phyloP scores from a whole-genome alignment of 1,284 basidiomycete species.

The Melampsora larici-populina region DNA sequence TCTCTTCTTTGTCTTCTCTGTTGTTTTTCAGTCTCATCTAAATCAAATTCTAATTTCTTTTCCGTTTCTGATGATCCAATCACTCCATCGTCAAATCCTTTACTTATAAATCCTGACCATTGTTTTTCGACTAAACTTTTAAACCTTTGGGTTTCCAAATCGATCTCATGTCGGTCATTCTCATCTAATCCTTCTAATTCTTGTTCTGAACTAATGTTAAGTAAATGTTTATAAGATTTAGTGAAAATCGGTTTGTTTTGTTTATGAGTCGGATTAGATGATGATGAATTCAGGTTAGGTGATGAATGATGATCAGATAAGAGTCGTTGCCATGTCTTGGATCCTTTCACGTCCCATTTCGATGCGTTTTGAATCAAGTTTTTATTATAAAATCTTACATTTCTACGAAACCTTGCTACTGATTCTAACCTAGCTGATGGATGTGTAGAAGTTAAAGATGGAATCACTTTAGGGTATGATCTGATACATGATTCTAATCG shows the following conservation, averaged over 20 bases:
- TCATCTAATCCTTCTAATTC: slow-evolving; percentile 48
- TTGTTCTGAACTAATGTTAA: slow-evolving; percentile 55
- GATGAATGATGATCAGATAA: slow-evolving; percentile 33
- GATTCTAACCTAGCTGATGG: slow-evolving; percentile 36
- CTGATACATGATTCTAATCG: slow-evolving; percentile 47
- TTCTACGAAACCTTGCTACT: slow-evolving; percentile 25
- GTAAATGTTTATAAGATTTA: slow-evolving; percentile 56
- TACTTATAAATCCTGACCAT: slow-evolving; percentile 50
- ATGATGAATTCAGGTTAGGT: slow-evolving; percentile 34
- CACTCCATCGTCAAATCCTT: slow-evolving; percentile 48
- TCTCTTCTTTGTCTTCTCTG: slow-evolving; percentile 44
- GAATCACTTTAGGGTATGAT: slow-evolving; percentile 47
- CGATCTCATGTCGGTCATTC: slow-evolving; percentile 41
- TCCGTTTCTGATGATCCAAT: too few relatives aligned
- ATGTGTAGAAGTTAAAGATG: slow-evolving; percentile 45
- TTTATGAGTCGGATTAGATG: slow-evolving; percentile 18
- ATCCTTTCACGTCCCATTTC: slow-evolving; percentile 49
- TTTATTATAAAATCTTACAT: slow-evolving; percentile 9
- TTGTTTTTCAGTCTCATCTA: slow-evolving; percentile 46
- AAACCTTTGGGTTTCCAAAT: slow-evolving; percentile 48
- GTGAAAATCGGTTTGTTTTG: slow-evolving; percentile 45
- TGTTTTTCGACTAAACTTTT: slow-evolving; percentile 49
- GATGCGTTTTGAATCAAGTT: slow-evolving; percentile 20
- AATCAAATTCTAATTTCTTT: slow-evolving; percentile 50
- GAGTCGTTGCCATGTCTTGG: slow-evolving; percentile 48